These are phyloP conservation scores for Aspergillus ostianus DNA, from an alignment of 495 filamentous ascomycete species.

Conservation along the genomic window DNA sequence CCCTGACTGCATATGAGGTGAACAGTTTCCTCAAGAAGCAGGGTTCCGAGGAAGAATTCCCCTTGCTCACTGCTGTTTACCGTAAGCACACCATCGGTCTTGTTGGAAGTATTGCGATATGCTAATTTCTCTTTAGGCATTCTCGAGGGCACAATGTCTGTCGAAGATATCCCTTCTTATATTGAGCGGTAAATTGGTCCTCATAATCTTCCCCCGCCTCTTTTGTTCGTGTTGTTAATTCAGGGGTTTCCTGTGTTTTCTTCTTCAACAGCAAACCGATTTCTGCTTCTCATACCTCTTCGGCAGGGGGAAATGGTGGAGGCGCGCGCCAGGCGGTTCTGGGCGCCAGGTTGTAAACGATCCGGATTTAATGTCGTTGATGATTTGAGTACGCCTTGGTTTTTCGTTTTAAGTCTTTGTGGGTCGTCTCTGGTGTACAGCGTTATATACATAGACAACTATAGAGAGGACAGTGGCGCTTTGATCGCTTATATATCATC, in stretches of 20 bases:
- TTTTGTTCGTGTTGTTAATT: slow-evolving; percentile 34
- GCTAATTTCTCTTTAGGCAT: slow-evolving; percentile 34
- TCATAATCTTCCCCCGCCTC: slow-evolving; percentile 11
- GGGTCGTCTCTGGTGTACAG: slow-evolving; percentile 1
- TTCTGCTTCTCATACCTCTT: slow-evolving; percentile 10
- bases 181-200: slow-evolving; percentile 44
- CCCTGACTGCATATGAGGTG: slow-evolving; percentile 86
- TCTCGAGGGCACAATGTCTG: slow-evolving; percentile 41
- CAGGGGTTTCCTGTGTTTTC: slow-evolving; percentile 19
- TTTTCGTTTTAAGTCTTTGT: slow-evolving; percentile 1
- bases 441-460: slow-evolving; percentile 13
- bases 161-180: slow-evolving; percentile 42
- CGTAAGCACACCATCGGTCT: slow-evolving; percentile 30
- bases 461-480: slow-evolving; percentile 10
- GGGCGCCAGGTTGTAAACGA: slow-evolving; percentile 19
- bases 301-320: slow-evolving; percentile 12
- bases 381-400: neutral
- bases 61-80: slow-evolving; percentile 84
- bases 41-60: slow-evolving; percentile 78
- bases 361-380: neutral
- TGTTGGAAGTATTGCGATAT: neutral
- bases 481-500: neutral
- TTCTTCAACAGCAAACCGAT: slow-evolving; percentile 22
- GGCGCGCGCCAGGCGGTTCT: slow-evolving; percentile 13
- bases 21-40: slow-evolving; percentile 79